Base-by-base conservation (phyloP, 768 basidiomycete species). In the Rhodotorula paludigena region DNA sequence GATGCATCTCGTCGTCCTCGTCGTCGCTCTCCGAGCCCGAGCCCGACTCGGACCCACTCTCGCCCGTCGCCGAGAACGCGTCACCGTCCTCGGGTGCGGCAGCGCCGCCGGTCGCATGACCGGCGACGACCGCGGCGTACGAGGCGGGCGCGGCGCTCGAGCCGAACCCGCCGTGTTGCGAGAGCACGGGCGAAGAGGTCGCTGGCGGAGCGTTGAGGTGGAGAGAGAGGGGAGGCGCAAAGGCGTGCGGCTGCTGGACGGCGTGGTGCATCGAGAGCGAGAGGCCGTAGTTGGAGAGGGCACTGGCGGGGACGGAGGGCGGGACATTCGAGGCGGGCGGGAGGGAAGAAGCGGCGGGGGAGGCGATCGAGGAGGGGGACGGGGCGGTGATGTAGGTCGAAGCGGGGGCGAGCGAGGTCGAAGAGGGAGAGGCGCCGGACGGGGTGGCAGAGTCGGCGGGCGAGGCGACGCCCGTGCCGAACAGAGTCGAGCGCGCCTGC, bases 401-500 rank as follows among this genome's bases (percentile, higher is more conserved):
- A 20, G 30, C 30, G 6, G 49, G 49, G 3, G 49, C 49, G 32
- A 51, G 49, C 5, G 49, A 51, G 5, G 47, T 10, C 41, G 41
- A 20, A 41, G 41, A 41, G n/a, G n/a, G 41, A 41, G 41, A 41
- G 41, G 41, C 12, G 41, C 10, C 20, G 41, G 12, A 10, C 12
- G 41, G 41, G 20, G 41, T 11, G 41, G 41, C 10, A 11, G 41
- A 41, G 41, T 10, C 41, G 41, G 41, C 10, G 20, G 41, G 41
- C 12, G 41, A 41, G 20, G 41, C n/a, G n/a, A n/a, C n/a, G n/a
- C 32, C 15, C 12, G 54, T 2, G 7, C 38, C 54, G 54, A 38
- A 55, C 25, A 55, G 21, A 33, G 52, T 35, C 52, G 52, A 55
- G 54, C 35, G 35, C 21, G 54, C 54, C 42, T 57, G 56, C 28